Conservation (phyloP, 495 filamentous ascomycete species). For the Aspergillus affinis region DNA sequence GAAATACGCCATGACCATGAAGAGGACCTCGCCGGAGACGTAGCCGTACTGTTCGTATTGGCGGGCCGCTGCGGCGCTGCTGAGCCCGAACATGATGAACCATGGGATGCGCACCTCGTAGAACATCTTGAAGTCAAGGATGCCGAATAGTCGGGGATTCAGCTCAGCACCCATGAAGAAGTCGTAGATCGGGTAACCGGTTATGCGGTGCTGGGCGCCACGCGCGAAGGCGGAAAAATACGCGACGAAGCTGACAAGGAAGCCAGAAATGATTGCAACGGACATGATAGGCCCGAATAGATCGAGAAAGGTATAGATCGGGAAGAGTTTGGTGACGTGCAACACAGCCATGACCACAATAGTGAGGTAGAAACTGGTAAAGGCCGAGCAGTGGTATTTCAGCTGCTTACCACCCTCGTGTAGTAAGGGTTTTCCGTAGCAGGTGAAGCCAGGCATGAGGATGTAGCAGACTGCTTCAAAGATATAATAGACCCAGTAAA, state of each 20-base stretch:
- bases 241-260: constrained; percentile 72
- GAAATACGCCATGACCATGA: constrained; percentile 90
- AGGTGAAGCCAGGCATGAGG: constrained; percentile 77
- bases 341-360: constrained; percentile 64
- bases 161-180: constrained; percentile 99
- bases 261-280: constrained; percentile 89
- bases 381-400: constrained; percentile 87
- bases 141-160: constrained; percentile 90
- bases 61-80: constrained; percentile 72
- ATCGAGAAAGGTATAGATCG: constrained; percentile 89
- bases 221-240: constrained; percentile 81
- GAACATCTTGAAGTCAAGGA: constrained; percentile 99
- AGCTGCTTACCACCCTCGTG: constrained; percentile 81
- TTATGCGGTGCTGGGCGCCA: constrained; percentile 88
- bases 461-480: constrained; percentile 82
- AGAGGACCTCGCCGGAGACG: constrained; percentile 83
- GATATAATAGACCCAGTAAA: constrained; percentile 91
- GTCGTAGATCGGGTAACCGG: constrained; percentile 86
- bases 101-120: constrained; percentile 96
- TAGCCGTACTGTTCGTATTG: constrained; percentile 91
- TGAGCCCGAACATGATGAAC: constrained; percentile 86
- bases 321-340: constrained; percentile 81
- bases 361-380: constrained; percentile 83
- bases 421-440: constrained; percentile 80
- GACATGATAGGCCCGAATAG: constrained; percentile 90